Evolutionary conservation across 352 stramenopile species (phyloP).

Genomic region (Globisporangium yorkense): DNA sequence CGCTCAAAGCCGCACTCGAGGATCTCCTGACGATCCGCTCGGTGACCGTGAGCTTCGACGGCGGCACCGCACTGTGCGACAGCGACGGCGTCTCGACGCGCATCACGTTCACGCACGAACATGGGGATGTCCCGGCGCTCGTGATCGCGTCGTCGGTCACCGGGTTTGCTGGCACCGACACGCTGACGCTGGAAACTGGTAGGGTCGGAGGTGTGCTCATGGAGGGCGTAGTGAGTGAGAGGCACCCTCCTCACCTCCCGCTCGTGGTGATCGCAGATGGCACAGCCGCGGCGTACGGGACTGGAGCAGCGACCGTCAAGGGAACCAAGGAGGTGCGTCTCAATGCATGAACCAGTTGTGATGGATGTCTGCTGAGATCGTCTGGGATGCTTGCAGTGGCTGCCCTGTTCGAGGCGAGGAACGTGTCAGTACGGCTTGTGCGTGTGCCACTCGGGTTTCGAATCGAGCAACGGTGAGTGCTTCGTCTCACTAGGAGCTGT

Average conservation of each 20-base stretch:
- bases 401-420: conserved; percentile 53
- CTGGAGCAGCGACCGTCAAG: conserved; percentile 21
- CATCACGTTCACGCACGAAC: conserved; percentile 66
- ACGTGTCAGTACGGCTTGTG: conserved; percentile 45
- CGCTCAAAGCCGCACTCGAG: conserved; percentile 41
- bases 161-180: conserved; percentile 22
- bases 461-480: conserved; percentile 44
- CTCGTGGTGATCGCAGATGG: conserved; percentile 19
- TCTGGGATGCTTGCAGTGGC: conserved; percentile 26
- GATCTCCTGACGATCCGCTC: conserved; percentile 42
- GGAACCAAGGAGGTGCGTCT: conserved; percentile 56
- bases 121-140: conserved; percentile 53
- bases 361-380: neutral
- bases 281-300: conserved; percentile 25
- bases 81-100: conserved; percentile 42
- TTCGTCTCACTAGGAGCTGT: neutral
- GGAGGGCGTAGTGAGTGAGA: neutral
- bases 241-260: too few relatives aligned
- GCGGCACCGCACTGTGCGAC: conserved; percentile 40
- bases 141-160: conserved; percentile 24
- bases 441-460: conserved; percentile 39
- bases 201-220: neutral
- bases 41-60: conserved; percentile 41
- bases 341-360: neutral
- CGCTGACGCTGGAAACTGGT: conserved; percentile 38